Base-by-base conservation (phyloP, 2,329 filamentous ascomycete genomes). In the Fusarium haematococcum region DNA sequence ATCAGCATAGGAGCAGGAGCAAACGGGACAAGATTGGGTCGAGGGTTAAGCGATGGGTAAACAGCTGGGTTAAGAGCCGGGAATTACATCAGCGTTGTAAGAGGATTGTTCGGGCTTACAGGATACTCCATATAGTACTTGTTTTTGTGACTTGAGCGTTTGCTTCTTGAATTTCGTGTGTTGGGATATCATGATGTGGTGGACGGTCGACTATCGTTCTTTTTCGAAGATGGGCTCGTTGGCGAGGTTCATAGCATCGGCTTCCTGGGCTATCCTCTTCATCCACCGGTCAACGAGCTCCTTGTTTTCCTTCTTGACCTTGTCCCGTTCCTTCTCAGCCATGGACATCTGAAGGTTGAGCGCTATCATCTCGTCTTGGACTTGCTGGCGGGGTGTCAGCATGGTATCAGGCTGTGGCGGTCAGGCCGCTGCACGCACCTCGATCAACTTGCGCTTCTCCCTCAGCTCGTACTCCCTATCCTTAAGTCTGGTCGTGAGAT, bases 201-300 rank as follows among this genome's bases (percentile, higher is more conserved):
- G 62, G 50, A 62, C 43, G 6, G 30, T 41, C 3, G 35, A 32
- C 71, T 74, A 82, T 73, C 78, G 77, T 39, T 77, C 71, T 35
- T 77, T 80, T 58, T 81, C 77, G 41, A 81, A 77, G n/a, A 78
- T 77, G 20, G 83, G 85, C 75, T 91, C 89, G 79, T 90, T 91
- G 69, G 88, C 87, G 60, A 86, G 82, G 79, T 98, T 98, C 92
- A 98, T 95, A 72, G 90, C 92, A 65, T 97, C 94, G 13, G 94
- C 96, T 85, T 98, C 95, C 80, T 92, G 89, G 5, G 92, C 93
- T 89, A 97, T 97, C 73, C 93, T 88, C 80, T 91, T 91, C 93
- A 98, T 95, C 95, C 95, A 98, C 64, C 97, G 89, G 81, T 95
- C 93, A 63, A 98, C 91, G 65, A 99, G 87, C 75, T 98, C 94